Evolutionary conservation across 139 green algal genomes (phyloP), one percentile per base, ranked within the genome.

Genomic region (Coelastrella sp.): DNA sequence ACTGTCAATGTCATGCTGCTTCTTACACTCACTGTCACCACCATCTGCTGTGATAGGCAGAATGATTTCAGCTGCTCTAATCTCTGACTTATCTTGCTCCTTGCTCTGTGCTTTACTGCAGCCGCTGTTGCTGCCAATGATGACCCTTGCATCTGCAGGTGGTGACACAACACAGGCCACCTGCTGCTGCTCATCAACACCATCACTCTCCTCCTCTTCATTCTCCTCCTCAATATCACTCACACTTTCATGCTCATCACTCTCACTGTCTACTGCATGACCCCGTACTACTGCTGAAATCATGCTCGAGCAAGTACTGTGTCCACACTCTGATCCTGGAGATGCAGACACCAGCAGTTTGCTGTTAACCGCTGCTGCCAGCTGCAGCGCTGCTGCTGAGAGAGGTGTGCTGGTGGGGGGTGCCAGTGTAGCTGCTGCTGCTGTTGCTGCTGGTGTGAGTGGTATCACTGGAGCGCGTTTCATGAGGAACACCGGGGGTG

Each of bases 401-500:
- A 76, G 37, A 15, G 34, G 64, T n/a, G 34, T 76, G 35, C 67
- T 34, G 13, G 37, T 8, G 27, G 32, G 27, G 8, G 64, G 27
- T 21, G 64, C 64, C 11, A 57, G 45, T 43, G 8, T 35, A 11
- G 32, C 32, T 60, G 38, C 48, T 37, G 45, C n/a, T 64, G 71
- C 73, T 68, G 73, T 34, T 51, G 67, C 37, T 35, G 73, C 45
- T 34, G 32, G 27, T 66, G 72, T 5, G 7, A 11, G 3, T 64
- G 76, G 13, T 38, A n/a, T 37, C 60, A 37, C 66, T 32, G 82
- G 82, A 3, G 43, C 25, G 2, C 82, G 69, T 38, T 79, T 79
- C 82, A 87, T 87, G 51, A 87, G 40, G 40, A 83, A 87, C 5
- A 87, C 82, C 21, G 82, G 82, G 3, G 82, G 82, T n/a, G 53